These are phyloP conservation scores for Boehmeria nivea DNA, from an alignment of 306 rosid species.

Conservation along the genomic window DNA sequence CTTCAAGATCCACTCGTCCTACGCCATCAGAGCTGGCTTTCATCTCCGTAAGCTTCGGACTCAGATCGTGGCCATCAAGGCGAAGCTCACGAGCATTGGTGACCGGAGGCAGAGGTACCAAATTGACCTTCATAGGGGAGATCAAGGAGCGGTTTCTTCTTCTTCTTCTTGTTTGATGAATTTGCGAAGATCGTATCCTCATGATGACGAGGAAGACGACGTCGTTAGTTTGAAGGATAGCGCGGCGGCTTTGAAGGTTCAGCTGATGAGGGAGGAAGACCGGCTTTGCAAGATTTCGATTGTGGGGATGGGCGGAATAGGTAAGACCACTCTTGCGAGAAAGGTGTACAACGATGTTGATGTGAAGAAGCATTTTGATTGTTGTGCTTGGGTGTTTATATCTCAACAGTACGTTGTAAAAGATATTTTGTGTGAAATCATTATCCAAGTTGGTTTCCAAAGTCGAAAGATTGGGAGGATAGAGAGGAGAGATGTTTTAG, in stretches of 20 bases:
- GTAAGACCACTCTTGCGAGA: conserved; percentile 22
- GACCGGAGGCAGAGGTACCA: no score
- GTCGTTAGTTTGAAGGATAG: not conserved
- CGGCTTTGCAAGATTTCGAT: not conserved
- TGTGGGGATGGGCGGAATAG: conserved; percentile 18
- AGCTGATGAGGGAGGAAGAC: conserved; percentile 1
- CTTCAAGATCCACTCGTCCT: conserved; percentile 18
- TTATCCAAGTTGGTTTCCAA: not conserved
- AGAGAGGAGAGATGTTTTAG: no score
- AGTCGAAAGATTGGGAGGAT: not conserved
- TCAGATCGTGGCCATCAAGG: conserved; percentile 13
- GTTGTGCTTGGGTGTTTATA: conserved; percentile 6
- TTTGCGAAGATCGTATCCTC: conserved; percentile 25
- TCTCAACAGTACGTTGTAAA: conserved; percentile 10
- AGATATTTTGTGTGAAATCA: not conserved
- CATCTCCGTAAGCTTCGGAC: not conserved
- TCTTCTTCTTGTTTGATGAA: conserved; percentile 5
- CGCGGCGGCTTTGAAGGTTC: not conserved
- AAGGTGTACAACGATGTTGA: not conserved
- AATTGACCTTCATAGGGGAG: not conserved
- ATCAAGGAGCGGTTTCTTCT: not conserved
- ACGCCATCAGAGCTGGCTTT: not conserved
- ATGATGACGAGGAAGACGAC: not conserved
- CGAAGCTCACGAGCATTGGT: conserved; percentile 23
- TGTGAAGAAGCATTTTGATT: not conserved